A percentile compares a stretch with the other conserved stretches of the same genome.
Evolutionary conservation across 2,329 filamentous ascomycete species (phyloP).

Genomic region (Clarireedia homoeocarpa): DNA sequence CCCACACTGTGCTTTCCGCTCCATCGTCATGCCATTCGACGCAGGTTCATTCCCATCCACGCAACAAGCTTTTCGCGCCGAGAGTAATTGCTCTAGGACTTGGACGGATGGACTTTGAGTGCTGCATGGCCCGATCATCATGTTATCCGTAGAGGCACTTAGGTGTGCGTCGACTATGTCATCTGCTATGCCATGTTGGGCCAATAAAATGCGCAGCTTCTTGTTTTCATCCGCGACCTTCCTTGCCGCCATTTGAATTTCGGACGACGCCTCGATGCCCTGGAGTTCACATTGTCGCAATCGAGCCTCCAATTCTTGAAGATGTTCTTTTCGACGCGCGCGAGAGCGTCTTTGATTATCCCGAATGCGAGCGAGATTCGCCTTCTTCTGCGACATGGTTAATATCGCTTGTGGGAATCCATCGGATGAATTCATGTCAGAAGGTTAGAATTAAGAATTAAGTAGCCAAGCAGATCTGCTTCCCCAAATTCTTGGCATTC

Average conservation of each 20-base stretch:
- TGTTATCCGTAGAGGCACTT: constrained; percentile 7
- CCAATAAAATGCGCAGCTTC: constrained; percentile 51
- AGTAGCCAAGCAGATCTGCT: no score
- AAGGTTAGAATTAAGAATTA: not conserved
- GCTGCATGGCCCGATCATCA: constrained; percentile 9
- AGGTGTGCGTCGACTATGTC: constrained; percentile 38
- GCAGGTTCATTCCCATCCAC: constrained; percentile 10
- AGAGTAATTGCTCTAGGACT: constrained; percentile 23
- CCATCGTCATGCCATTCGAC: not conserved
- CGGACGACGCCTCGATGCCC: constrained; percentile 60
- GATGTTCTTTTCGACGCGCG: constrained; percentile 64
- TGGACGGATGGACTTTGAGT: constrained; percentile 18
- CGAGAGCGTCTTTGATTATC: constrained; percentile 74
- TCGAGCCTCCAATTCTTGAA: constrained; percentile 60
- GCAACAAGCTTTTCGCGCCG: constrained; percentile 19
- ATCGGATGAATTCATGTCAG: not conserved
- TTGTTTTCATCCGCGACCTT: constrained; percentile 63
- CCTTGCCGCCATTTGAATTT: constrained; percentile 63
- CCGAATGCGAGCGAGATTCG: constrained; percentile 51
- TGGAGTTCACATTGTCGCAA: constrained; percentile 54
- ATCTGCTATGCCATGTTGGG: constrained; percentile 48
- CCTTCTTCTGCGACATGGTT: constrained; percentile 22
- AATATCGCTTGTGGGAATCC: not conserved
- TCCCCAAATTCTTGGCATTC: no score
- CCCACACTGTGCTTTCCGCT: constrained; percentile 10